Percentiles rank a stretch among this genome's conserved stretches.
Evolutionary conservation across 2,329 filamentous ascomycete genomes (phyloP).

Genomic region (Aureobasidium vineae): DNA sequence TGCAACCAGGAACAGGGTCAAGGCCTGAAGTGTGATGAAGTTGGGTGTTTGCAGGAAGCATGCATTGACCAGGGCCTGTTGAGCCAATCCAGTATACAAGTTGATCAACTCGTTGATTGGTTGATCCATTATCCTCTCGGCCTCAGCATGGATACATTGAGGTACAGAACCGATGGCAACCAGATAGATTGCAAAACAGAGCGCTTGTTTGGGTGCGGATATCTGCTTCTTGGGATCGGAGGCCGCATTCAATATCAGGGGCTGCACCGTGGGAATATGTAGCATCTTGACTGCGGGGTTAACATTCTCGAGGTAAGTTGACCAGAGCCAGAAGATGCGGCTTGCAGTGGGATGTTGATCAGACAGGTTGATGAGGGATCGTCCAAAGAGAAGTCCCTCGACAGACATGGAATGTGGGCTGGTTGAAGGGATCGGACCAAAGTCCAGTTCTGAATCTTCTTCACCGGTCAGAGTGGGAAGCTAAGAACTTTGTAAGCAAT

Average conservation of each 20-base stretch:
- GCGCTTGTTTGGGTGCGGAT: constrained; percentile 57
- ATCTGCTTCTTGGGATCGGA: constrained; percentile 51
- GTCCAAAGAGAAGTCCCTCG: constrained; percentile 14
- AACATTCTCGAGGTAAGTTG: constrained; percentile 67
- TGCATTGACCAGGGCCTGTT: constrained; percentile 63
- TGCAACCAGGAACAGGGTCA: constrained; percentile 57
- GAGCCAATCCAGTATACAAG: background rate
- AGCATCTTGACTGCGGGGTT: constrained; percentile 68
- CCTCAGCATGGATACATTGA: constrained; percentile 42
- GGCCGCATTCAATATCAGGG: constrained; percentile 52
- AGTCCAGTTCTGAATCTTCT: background rate
- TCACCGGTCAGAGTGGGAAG: background rate
- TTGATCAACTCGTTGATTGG: constrained; percentile 39
- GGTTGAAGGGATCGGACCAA: constrained; percentile 27
- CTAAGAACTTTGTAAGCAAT: constrained; percentile 13
- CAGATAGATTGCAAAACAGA: constrained; percentile 62
- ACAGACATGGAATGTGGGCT: constrained; percentile 31
- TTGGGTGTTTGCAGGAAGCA: constrained; percentile 66
- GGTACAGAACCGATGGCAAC: constrained; percentile 53
- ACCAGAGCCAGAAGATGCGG: constrained; percentile 41
- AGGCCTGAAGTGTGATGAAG: constrained; percentile 64
- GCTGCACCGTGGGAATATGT: constrained; percentile 57
- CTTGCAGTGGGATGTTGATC: constrained; percentile 4
- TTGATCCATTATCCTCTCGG: constrained; percentile 49
- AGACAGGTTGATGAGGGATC: background rate